Percentiles rank a stretch among this genome's conserved stretches.
phyloP scores from a whole-genome alignment of 345 rosid genomes.

The Moricandia arvensis region DNA sequence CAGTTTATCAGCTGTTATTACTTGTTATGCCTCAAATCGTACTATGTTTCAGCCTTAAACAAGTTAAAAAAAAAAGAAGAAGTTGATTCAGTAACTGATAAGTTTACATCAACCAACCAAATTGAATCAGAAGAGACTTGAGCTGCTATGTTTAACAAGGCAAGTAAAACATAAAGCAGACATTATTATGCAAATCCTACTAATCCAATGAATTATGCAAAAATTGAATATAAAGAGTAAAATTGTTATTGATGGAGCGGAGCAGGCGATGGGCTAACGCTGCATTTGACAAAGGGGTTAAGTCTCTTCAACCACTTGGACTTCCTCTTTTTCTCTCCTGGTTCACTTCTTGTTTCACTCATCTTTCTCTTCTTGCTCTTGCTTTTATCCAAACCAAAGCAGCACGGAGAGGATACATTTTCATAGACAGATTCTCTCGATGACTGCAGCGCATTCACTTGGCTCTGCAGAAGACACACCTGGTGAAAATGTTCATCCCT shows the following conservation, averaged over 20 bases:
- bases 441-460: slow-evolving; percentile 44
- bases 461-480: slow-evolving; percentile 37
- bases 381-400: slow-evolving; percentile 30
- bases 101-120: neutral
- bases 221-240: neutral
- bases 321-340: slow-evolving; percentile 20
- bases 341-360: slow-evolving; percentile 30
- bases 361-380: slow-evolving; percentile 40
- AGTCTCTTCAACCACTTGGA: slow-evolving; percentile 36
- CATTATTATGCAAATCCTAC: neutral
- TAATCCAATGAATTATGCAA: neutral
- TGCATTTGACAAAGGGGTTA: slow-evolving; percentile 30
- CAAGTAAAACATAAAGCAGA: neutral
- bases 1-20: neutral
- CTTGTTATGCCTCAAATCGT: neutral
- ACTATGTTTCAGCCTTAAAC: neutral
- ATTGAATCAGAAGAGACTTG: neutral
- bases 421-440: slow-evolving; percentile 23
- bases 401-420: neutral
- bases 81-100: neutral
- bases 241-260: neutral
- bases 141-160: slow-evolving; percentile 6
- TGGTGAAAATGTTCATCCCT: slow-evolving; percentile 59
- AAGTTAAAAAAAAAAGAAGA: neutral
- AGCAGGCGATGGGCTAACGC: slow-evolving; percentile 10